Evolutionary conservation across 2,329 filamentous ascomycete species (phyloP), one percentile per base, ranked within the genome.

Genomic region (Ceratocystis diversiconidia): DNA sequence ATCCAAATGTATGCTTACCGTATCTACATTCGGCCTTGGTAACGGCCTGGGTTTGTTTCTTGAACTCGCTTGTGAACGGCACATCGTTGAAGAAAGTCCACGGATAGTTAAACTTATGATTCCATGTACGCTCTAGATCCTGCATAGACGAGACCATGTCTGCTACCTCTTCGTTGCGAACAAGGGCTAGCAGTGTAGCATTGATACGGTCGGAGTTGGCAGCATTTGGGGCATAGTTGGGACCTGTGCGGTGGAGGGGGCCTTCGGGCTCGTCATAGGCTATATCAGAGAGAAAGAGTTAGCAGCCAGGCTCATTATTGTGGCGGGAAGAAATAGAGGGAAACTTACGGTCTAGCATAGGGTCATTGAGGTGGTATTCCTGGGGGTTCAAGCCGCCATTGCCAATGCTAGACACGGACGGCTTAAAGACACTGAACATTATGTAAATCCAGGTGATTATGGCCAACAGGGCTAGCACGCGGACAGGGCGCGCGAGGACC

Each of bases 1-100:
- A 41, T 41, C 36, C 19, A 57, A 8, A 43, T 43, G 36, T 19
- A 12, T 15, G 60, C 77, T 64, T 82, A 92, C 88, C 89, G 74
- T 94, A 96, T 75, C 82, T 82, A 72, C 88, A 89, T 74, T 95
- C 86, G 60, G 92, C 94, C 70, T 95, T 96, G 19, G 92, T 97
- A 62, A 83, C 86, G 32, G 86, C 90, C 69, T 82, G 80, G 0
- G 92, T 97, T 75, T 82, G 84, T 71, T 79, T 79, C 78, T 95
- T 97, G 79, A 99, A 99, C 71, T 97, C 92, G 17, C 94, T 88
- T 2, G 88, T 86, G 73, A 99, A 99, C 17, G 90, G 89, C 63
- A 89, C 86, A 73, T 99, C 92, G 77, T 99, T 99, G 82, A 99
- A 95, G 75, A 99, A 99, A 7, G 91, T 96, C 90, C 94, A 99